Base-by-base conservation (phyloP, 768 basidiomycete species). In the Trametes cinnabarina region DNA sequence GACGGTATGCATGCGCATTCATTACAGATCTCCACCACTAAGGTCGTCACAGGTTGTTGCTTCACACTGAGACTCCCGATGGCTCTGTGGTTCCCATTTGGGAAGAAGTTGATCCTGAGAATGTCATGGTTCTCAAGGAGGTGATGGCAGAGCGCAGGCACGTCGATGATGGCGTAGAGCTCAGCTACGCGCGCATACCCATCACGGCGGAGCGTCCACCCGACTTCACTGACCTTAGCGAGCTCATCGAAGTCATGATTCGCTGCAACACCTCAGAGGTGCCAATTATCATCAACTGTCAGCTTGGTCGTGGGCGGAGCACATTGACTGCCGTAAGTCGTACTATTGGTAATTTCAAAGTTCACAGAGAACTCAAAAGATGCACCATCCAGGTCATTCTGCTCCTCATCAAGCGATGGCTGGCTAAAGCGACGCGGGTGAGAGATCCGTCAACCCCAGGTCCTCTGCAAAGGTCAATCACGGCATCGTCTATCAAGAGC, bases 221-320 rank as follows among this genome's bases (percentile, higher is more conserved):
- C 0, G 90, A 92, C 68, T 86, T 85, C 68, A 72, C 82, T 22
- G 89, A 91, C 65, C 74, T 91, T 47, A 85, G 77, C 60, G 87
- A 91, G 60, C 77, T 96, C 23, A 87, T 94, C 58, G 86, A 90
- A 19, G 79, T 94, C 1, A 86, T 90, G 26, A 77, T 93, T 37
- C 79, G 86, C 10, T 84, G 85, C 5, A 77, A 84, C 51, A 81
- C 87, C 7, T 78, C 81, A 20, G 80, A 82, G 37, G 88, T 89
- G 0, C 90, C 90, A 0, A 89, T 98, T 56, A 87, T 99, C 17
- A 82, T 99, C 34, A 99, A 98, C 67, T 97, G 95, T 66, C 97
- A 99, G 68, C 82, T 99, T 14, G 96, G 94, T 4, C 80, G 93
- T 28, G 95, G 96, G 10, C 80, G 97, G 65, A 95, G 93, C 59